A percentile compares a stretch with the other conserved stretches of the same genome.
These are phyloP conservation scores for Termitomyces eurrhizus DNA, from an alignment of 768 basidiomycete genomes.

Conservation along the genomic window DNA sequence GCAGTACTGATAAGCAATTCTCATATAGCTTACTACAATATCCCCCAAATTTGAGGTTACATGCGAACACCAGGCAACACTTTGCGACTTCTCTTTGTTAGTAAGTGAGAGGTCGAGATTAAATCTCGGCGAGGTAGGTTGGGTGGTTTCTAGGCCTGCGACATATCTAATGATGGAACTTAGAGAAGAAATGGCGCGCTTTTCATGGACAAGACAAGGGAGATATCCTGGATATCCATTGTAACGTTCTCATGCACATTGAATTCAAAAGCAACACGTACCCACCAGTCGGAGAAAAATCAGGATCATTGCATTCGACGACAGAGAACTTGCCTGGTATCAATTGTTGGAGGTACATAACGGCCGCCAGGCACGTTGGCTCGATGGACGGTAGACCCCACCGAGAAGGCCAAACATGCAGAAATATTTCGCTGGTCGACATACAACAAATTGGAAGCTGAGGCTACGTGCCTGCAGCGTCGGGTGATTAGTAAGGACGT, in stretches of 20 bases:
- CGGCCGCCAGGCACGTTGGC: constrained; percentile 57
- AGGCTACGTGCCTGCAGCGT: no score
- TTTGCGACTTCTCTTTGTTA: constrained; percentile 46
- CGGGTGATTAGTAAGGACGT: no score
- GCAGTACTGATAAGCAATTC: no score
- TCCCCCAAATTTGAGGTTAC: constrained; percentile 64
- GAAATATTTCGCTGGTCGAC: constrained; percentile 22
- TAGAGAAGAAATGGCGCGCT: constrained; percentile 45
- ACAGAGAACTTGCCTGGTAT: constrained; percentile 68
- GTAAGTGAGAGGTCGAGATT: constrained; percentile 49
- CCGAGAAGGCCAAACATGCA: constrained; percentile 69
- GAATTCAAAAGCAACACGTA: constrained; percentile 19
- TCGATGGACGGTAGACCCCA: constrained; percentile 69
- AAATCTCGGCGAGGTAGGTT: constrained; percentile 21
- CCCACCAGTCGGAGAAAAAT: constrained; percentile 71
- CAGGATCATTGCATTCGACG: constrained; percentile 61
- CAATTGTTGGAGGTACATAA: constrained; percentile 64
- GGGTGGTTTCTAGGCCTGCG: constrained; percentile 38
- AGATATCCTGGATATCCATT: constrained; percentile 52
- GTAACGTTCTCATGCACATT: background rate
- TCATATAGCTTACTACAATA: constrained; percentile 53
- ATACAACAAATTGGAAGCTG: background rate
- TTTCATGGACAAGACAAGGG: constrained; percentile 63
- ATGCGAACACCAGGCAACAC: constrained; percentile 62
- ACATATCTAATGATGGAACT: constrained; percentile 66